These are phyloP conservation scores for Phytophthora vignae DNA, from an alignment of 352 stramenopile genomes.

Conservation along the genomic window DNA sequence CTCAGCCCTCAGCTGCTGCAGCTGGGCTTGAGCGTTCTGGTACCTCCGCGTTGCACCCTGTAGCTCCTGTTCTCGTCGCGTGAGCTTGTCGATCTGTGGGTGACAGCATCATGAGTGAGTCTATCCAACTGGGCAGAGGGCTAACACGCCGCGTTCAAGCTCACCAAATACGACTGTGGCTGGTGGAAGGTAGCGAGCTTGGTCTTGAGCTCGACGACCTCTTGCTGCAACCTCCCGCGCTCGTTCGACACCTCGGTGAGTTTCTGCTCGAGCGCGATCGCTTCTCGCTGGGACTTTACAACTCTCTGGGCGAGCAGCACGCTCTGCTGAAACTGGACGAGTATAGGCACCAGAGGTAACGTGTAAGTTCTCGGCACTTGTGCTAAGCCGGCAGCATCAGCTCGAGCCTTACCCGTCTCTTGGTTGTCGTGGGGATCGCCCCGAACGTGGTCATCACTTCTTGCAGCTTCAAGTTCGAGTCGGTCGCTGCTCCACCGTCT, in stretches of 20 bases:
- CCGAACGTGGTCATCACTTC: slow-evolving; percentile 69
- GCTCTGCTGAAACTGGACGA: slow-evolving; percentile 74
- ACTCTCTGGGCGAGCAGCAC: slow-evolving; percentile 73
- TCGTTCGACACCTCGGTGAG: slow-evolving; percentile 43
- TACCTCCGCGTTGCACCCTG: slow-evolving; percentile 29
- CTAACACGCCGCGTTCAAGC: neutral
- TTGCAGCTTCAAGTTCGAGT: slow-evolving; percentile 29
- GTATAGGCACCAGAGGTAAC: neutral
- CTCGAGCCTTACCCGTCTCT: slow-evolving; percentile 57
- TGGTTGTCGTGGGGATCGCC: slow-evolving; percentile 70
- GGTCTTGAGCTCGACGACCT: slow-evolving; percentile 42
- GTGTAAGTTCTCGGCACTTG: neutral
- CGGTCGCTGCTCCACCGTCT: neutral
- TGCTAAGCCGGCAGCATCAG: neutral
- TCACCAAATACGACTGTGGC: slow-evolving; percentile 78
- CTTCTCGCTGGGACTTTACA: slow-evolving; percentile 69
- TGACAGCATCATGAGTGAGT: neutral
- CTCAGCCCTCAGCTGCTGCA: slow-evolving; percentile 57
- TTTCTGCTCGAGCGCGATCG: slow-evolving; percentile 49
- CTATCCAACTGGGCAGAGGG: neutral
- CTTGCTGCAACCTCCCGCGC: slow-evolving; percentile 33
- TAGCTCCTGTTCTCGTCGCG: slow-evolving; percentile 54
- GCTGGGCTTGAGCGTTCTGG: slow-evolving; percentile 43
- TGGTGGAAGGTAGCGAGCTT: slow-evolving; percentile 69
- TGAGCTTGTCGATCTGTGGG: slow-evolving; percentile 72